These are phyloP conservation scores for Leptographium radiaticola DNA, from an alignment of 2,329 filamentous ascomycete species.

Conservation along the genomic window DNA sequence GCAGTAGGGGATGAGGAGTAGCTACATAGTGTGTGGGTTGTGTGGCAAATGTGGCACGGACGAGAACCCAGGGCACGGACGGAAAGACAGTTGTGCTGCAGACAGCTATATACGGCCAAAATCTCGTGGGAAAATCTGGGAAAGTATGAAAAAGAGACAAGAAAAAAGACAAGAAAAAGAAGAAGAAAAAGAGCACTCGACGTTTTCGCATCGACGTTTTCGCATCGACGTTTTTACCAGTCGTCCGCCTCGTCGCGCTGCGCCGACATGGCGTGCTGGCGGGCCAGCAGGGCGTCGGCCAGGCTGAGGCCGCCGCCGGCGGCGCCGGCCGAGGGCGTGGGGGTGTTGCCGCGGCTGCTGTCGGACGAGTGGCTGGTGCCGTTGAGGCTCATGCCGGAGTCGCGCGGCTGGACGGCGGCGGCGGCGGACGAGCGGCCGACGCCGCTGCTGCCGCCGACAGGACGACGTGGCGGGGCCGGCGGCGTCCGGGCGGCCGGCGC, in stretches of 20 bases:
- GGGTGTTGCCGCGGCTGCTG: constrained; percentile 53
- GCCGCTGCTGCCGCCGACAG: constrained; percentile 54
- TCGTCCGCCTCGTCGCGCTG: constrained; percentile 54
- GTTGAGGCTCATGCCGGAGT: constrained; percentile 53
- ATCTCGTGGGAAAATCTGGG: too few species aligned
- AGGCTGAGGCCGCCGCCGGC: constrained; percentile 63
- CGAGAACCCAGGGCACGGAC: too few species aligned
- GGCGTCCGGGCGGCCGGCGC: constrained; percentile 51
- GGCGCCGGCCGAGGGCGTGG: constrained; percentile 57
- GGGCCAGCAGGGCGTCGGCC: constrained; percentile 64
- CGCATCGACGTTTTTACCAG: too few species aligned
- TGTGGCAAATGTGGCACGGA: too few species aligned
- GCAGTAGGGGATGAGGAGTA: too few species aligned
- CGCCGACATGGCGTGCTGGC: constrained; percentile 64
- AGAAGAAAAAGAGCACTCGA: neutral
- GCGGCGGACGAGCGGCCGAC: constrained; percentile 48
- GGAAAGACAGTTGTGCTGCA: neutral
- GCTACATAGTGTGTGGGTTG: too few species aligned
- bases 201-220: too few species aligned
- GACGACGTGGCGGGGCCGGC: constrained; percentile 63
- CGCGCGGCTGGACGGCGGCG: constrained; percentile 54
- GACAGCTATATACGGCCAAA: neutral
- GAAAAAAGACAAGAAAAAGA: neutral
- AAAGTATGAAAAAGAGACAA: neutral
- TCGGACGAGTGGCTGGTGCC: constrained; percentile 28